phyloP scores from a whole-genome alignment of 2,329 filamentous ascomycete genomes.

The Ascochyta koolunga region DNA sequence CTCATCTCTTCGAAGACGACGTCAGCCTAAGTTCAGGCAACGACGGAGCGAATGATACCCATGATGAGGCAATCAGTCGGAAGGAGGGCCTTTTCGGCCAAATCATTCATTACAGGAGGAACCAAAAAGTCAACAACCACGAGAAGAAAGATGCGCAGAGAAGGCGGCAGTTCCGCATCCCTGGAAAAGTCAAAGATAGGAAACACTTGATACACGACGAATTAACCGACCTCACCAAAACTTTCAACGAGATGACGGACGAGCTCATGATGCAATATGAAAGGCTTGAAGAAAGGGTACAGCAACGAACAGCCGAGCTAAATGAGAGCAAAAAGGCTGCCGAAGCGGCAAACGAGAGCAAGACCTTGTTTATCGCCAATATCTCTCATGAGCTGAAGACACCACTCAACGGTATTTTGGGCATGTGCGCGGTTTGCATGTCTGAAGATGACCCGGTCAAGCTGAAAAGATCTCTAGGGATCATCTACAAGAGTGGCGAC shows the following conservation, averaged over 20 bases:
- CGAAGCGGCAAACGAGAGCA: slow-evolving; percentile 94
- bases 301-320: slow-evolving; percentile 79
- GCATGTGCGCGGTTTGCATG: slow-evolving; percentile 93
- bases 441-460: slow-evolving; percentile 80
- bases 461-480: slow-evolving; percentile 82
- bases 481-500: slow-evolving; percentile 88
- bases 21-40: slow-evolving; percentile 47
- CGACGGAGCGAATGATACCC: slow-evolving; percentile 51
- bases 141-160: slow-evolving; percentile 48
- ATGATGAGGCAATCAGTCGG: slow-evolving; percentile 54
- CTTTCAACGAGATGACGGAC: slow-evolving; percentile 94
- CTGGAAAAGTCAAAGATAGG: slow-evolving; percentile 76
- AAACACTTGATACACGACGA: slow-evolving; percentile 83
- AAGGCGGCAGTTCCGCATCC: slow-evolving; percentile 76
- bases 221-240: slow-evolving; percentile 78
- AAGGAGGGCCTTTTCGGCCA: slow-evolving; percentile 54
- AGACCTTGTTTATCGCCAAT: slow-evolving; percentile 96
- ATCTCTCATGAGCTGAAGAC: slow-evolving; percentile 90
- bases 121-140: slow-evolving; percentile 41
- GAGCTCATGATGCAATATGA: slow-evolving; percentile 87
- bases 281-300: slow-evolving; percentile 81
- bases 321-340: slow-evolving; percentile 90
- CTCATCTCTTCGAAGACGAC: slow-evolving; percentile 61
- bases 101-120: slow-evolving; percentile 45
- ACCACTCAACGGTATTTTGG: slow-evolving; percentile 91